Evolutionary conservation across 805 yeast species (phyloP), one percentile per base, ranked within the genome.

Genomic region (Zygoascus biomembranicola): DNA sequence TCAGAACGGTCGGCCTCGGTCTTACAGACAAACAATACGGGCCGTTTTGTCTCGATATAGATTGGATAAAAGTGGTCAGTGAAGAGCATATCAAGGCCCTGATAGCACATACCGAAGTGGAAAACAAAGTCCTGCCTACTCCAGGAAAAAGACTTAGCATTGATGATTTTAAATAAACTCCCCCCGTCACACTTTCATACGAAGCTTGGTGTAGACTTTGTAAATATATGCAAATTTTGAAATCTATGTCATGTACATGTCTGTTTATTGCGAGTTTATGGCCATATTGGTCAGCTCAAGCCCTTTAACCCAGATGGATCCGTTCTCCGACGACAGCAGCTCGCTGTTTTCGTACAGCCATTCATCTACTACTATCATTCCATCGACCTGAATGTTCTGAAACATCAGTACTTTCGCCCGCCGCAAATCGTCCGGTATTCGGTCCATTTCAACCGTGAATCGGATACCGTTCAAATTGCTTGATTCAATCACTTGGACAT

Each of bases 11-110:
- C 18, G 96, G 96, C 1, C 69, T 87, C 35, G 94, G 95, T 8
- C 76, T 87, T 44, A 75, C 85, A 49, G 96, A 88, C 66, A 78
- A 83, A 53, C 84, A 81, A 65, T 83, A 80, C 60, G 96, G 96
- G 0, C 89, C 90, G 1, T 87, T 75, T 66, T 74, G 78, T 43
- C 73, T 87, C 56, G 78, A 84, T 55, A 69, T 87, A 43, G 94
- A 85, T 60, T 82, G 85, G 78, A 76, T 87, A 54, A 85, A 83
- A 64, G 89, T 80, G 31, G 76, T 82, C n/a, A 41, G 50, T 16
- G 53, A 51, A 31, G 53, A 39, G 8, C 52, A 28, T 11, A 26
- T 53, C 32, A 47, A 39, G 18, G 19, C 18, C 18, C 20, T 43
- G 48, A 11, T 47, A 32, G 32, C 32, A 32, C 42, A 32, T 19